Evolutionary conservation across 352 stramenopile species (phyloP), one percentile per base, ranked within the genome.

Genomic region (Aphanomyces stellatus): DNA sequence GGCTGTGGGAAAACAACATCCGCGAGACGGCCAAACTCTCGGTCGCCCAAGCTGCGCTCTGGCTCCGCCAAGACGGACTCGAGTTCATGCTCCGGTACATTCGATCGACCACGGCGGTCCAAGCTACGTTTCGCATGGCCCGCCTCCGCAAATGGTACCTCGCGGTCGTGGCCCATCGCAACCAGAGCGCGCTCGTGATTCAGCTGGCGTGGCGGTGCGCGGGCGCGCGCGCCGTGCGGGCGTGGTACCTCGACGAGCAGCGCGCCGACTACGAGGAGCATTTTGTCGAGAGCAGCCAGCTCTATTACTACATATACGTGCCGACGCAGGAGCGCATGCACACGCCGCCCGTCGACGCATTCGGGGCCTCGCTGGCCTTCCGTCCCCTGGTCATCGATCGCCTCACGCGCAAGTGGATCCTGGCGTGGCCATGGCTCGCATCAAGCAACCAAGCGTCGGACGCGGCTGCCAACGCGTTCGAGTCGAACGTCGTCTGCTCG

Each of bases 341-440:
- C 10, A 74, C 87, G 30, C 79, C 86, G 48, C 85, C 85, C 24
- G 74, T 75, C 4, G 82, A 92, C 53, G 74, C 77, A 28, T 46
- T 69, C 2, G 84, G 81, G 22, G 63, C 57, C 3, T 75, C 85
- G 40, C 31, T 91, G 22, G 68, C 82, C 7, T 89, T 78, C 65
- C 81, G 85, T 0, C 82, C 85, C 1, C 79, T 92, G 77, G 69
- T 92, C 5, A 76, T 90, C 28, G 85, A 92, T 55, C 81, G 79
- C 30, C 42, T 86, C 42, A 90, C 85, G 22, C 80, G 84, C 68
- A 72, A 78, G 17, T 91, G 79, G 79, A 71, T 92, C 55, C 77
- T 85, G 7, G 80, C 80, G 4, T 94, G 85, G 83, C 83, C 83
- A 2, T 71, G 81, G n/a, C 80, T 81, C 27, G 64, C 49, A 25